These are phyloP conservation scores for Pseudogymnoascus sp. DNA, from an alignment of 2,329 filamentous ascomycete species.

Conservation along the genomic window DNA sequence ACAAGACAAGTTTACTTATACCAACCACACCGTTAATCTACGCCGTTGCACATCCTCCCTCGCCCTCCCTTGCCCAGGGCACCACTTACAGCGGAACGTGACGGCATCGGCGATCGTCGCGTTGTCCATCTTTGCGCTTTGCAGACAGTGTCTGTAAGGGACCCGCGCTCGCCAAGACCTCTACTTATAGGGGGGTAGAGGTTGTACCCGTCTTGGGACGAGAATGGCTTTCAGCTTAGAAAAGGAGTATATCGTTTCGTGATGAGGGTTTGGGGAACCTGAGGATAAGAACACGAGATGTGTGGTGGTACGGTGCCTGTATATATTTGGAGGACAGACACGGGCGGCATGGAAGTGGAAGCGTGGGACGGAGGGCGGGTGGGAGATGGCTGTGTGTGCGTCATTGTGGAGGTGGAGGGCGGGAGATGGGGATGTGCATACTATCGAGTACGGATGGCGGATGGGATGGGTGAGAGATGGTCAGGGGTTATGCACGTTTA, in stretches of 20 bases:
- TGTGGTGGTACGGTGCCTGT: background rate
- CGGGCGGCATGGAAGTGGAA: background rate
- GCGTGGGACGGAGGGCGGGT: background rate
- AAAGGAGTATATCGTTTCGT: background rate
- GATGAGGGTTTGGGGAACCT: background rate
- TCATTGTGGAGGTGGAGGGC: background rate
- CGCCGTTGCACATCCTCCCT: background rate
- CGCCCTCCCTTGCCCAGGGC: background rate
- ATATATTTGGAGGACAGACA: background rate
- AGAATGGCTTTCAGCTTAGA: background rate
- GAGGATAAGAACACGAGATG: background rate
- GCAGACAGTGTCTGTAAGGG: background rate
- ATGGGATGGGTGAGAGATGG: background rate
- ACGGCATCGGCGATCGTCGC: background rate
- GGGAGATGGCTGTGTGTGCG: background rate
- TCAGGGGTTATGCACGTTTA: background rate
- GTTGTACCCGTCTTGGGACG: background rate
- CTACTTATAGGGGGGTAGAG: background rate
- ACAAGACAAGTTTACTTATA: background rate
- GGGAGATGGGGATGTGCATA: background rate
- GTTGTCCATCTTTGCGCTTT: background rate
- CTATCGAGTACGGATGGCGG: no score
- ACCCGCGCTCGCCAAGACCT: background rate
- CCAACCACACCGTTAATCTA: background rate
- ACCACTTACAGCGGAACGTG: background rate